Conservation (phyloP, 148 eudicot species). For the Polygonum maritimum region DNA sequence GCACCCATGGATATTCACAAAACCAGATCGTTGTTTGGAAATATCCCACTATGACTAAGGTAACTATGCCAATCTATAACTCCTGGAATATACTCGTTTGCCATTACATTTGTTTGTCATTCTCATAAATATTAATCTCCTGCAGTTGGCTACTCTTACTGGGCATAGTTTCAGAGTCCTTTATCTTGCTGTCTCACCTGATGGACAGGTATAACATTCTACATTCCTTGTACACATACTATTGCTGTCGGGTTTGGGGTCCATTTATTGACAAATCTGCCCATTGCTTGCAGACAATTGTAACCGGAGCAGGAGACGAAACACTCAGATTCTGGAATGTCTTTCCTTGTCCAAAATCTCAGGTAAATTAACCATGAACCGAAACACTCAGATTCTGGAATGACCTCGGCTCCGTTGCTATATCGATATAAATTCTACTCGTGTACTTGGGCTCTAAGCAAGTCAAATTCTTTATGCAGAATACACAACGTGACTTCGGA, state of each 20-base stretch:
- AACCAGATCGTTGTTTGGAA: constrained; percentile 92
- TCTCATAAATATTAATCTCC: neutral
- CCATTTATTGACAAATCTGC: neutral
- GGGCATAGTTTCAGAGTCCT: constrained; percentile 82
- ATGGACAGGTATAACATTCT: constrained; percentile 60
- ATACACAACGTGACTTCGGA: constrained; percentile 61
- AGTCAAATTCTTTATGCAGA: constrained; percentile 32
- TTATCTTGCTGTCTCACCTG: constrained; percentile 81
- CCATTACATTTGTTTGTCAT: neutral
- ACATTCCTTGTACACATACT: neutral
- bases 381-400: too few relatives aligned
- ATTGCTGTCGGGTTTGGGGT: neutral
- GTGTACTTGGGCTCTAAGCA: neutral
- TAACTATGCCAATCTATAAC: constrained; percentile 9
- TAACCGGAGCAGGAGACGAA: constrained; percentile 97
- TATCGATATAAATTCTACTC: neutral
- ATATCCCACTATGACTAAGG: constrained; percentile 95
- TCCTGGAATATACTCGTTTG: neutral
- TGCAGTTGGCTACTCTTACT: constrained; percentile 74
- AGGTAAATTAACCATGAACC: constrained; percentile 29
- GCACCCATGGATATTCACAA: constrained; percentile 98
- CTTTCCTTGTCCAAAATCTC: constrained; percentile 83
- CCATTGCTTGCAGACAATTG: constrained; percentile 58
- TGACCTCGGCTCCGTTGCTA: neutral
- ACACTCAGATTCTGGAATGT: constrained; percentile 93